Conservation (phyloP, 2,329 filamentous ascomycete species). For the Grosmannia huntii region DNA sequence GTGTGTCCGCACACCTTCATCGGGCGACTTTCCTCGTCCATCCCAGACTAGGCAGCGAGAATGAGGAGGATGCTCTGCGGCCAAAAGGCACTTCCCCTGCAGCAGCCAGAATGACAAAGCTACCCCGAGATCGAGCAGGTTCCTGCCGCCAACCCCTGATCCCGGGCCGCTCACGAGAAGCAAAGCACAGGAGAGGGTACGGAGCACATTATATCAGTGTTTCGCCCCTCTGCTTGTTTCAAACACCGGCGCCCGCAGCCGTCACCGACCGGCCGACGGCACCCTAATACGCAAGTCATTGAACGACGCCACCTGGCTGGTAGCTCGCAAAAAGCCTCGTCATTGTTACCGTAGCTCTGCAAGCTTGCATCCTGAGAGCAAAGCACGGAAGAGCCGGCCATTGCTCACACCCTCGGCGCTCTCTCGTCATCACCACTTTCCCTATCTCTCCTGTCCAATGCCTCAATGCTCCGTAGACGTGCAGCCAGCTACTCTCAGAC, state of each 20-base stretch:
- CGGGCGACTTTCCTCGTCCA: neutral
- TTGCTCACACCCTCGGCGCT: no score
- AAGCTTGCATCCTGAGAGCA: no score
- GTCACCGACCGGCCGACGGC: neutral
- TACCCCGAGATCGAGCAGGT: neutral
- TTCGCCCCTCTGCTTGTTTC: neutral
- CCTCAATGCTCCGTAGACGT: no score
- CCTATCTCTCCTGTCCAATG: no score
- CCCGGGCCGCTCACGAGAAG: neutral
- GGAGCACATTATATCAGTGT: neutral
- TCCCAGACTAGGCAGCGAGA: neutral
- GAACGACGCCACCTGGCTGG: no score
- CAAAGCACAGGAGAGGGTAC: neutral
- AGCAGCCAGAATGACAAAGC: neutral
- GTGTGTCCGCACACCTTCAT: no score
- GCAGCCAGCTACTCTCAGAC: no score
- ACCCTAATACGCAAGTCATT: neutral
- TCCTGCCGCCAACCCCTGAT: neutral
- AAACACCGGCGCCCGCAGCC: neutral
- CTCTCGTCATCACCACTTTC: no score
- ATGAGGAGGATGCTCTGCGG: neutral
- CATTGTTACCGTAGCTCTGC: neutral
- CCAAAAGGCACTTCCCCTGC: neutral
- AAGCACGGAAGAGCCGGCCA: no score
- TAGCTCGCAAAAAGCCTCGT: neutral